Percentiles rank a stretch among this genome's conserved stretches.
Conservation (phyloP, 495 filamentous ascomycete genomes). For the Penicillium roqueforti region DNA sequence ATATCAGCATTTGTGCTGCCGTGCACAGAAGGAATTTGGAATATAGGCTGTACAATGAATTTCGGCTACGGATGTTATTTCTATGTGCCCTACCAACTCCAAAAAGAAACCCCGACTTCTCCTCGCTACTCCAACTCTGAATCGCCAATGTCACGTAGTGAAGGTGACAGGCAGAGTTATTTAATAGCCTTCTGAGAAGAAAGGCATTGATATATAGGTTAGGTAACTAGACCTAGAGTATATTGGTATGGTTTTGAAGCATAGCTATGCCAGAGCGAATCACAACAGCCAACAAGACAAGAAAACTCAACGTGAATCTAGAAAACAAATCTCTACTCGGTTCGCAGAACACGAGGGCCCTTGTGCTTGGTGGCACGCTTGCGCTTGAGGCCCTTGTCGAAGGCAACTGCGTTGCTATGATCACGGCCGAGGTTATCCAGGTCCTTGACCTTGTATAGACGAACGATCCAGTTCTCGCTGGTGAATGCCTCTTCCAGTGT, state of each 20-base stretch:
- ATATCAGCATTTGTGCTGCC: slow-evolving; percentile 13
- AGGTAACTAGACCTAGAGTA: neutral
- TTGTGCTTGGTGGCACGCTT: slow-evolving; percentile 77
- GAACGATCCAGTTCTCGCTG: slow-evolving; percentile 99
- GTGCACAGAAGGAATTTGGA: slow-evolving; percentile 20
- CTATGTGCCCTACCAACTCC: neutral
- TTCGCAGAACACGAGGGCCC: slow-evolving; percentile 75
- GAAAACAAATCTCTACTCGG: slow-evolving; percentile 56
- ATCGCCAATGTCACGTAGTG: no score
- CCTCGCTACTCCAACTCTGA: neutral
- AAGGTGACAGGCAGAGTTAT: neutral
- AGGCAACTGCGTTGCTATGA: slow-evolving; percentile 76
- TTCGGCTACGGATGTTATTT: neutral
- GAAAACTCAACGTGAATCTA: slow-evolving; percentile 4
- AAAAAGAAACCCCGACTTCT: neutral
- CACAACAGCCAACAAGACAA: slow-evolving; percentile 12
- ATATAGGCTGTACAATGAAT: slow-evolving; percentile 11
- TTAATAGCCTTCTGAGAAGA: neutral
- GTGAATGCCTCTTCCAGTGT: slow-evolving; percentile 96
- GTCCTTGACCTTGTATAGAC: slow-evolving; percentile 99
- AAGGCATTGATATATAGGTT: slow-evolving; percentile 2
- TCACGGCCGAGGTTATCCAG: slow-evolving; percentile 93
- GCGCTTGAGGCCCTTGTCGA: slow-evolving; percentile 92
- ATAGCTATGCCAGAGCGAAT: slow-evolving; percentile 12
- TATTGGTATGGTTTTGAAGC: slow-evolving; percentile 5